Evolutionary conservation across 768 basidiomycete species (phyloP).

Genomic region (Tylopilus vinaceipallidus): DNA sequence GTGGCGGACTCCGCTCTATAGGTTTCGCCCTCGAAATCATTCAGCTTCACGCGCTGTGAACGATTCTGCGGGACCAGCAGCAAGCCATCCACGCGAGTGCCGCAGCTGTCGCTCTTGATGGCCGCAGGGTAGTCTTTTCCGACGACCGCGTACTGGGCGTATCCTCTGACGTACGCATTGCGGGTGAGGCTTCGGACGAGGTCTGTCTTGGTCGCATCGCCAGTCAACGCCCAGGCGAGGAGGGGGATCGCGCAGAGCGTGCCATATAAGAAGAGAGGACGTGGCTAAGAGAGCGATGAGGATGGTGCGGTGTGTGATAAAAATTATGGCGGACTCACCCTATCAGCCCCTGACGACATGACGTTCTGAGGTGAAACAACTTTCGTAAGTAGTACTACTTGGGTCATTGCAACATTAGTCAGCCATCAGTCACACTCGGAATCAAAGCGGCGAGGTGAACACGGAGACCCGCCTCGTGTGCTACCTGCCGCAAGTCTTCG

Average conservation of each 20-base stretch:
- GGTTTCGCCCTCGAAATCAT: slow-evolving; percentile 2
- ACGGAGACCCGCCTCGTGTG: too few relatives aligned
- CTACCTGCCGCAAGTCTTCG: too few relatives aligned
- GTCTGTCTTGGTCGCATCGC: not conserved
- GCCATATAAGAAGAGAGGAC: not conserved
- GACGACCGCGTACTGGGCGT: not conserved
- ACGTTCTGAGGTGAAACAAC: too few relatives aligned
- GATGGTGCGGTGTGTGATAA: too few relatives aligned
- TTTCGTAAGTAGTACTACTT: too few relatives aligned
- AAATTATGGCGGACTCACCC: too few relatives aligned
- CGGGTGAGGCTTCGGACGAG: not conserved
- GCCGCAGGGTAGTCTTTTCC: slow-evolving; percentile 1
- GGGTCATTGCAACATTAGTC: too few relatives aligned
- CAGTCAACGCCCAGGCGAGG: not conserved
- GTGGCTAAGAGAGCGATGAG: too few relatives aligned
- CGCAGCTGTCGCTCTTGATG: not conserved
- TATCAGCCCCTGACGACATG: too few relatives aligned
- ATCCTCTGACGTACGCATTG: not conserved
- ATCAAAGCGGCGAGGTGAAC: too few relatives aligned
- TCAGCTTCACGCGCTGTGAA: not conserved
- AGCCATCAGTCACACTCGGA: too few relatives aligned
- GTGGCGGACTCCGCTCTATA: not conserved
- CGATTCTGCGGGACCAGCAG: not conserved
- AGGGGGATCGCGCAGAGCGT: not conserved
- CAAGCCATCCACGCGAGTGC: not conserved